Base-by-base conservation (phyloP, 352 stramenopile genomes). In the Phytophthora chlamydospora region DNA sequence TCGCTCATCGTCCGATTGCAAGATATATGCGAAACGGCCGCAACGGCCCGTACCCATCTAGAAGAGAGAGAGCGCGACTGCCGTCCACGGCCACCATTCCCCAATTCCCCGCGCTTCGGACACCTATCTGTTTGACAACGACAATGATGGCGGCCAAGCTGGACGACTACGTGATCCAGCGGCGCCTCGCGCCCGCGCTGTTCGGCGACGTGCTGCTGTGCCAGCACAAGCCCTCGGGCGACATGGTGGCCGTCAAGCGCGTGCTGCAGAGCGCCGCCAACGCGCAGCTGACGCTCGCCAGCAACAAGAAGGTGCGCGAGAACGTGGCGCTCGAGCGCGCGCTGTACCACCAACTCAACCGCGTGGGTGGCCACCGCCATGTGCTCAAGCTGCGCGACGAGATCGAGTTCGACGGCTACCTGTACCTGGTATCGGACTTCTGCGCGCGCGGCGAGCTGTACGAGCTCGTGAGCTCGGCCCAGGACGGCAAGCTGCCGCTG, bases 181-280 rank as follows among this genome's bases (percentile, higher is more conserved):
- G 80, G 57, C 78, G 79, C 0, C 71, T 95, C 0, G 80, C 82
- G 38, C 79, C 84, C 4, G 82, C 85, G 40, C 81, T 95, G 31
- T 95, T 92, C 62, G 85, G 85, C 21, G 80, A 92, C 55, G 83
- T 95, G 64, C 67, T 95, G 42, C 71, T 95, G 46, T 92, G 83
- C 57, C 60, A 77, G 48, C 80, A 95, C 73, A 72, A 75, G 39
- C 76, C 79, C 10, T 78, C 80, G 12, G 76, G 75, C 55, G 77
- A 88, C 44, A 67, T 78, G 16, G 78, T 93, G 58, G 85, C 83
- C 33, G 82, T 95, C 39, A 95, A 95, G 73, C 80, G 85, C 67
- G 77, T 94, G 54, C 73, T 89, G 38, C 76, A 89, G 46, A 88
- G 76, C 59, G 80, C 80, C 4, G 81, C 83, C 8, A 62, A 66